Evolutionary conservation across 352 stramenopile species (phyloP), one percentile per base, ranked within the genome.

Genomic region (Globisporangium radiosum): DNA sequence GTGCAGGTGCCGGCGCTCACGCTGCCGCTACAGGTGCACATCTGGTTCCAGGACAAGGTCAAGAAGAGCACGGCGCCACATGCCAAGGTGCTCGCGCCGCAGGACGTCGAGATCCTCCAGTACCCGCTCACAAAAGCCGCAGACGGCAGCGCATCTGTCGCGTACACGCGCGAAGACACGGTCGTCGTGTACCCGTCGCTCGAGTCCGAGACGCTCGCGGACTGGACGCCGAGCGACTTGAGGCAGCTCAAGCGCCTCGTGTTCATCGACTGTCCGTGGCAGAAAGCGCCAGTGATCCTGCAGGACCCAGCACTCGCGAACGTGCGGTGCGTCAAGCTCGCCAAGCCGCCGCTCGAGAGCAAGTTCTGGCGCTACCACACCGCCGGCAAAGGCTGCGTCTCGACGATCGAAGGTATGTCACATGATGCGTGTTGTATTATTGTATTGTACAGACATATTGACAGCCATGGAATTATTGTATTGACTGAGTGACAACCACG

Each of bases 291-390:
- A 0, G 72, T 76, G n/a, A 90, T 95, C 48, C 63, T 87, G 54
- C 69, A 76, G 33, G 70, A 93, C 56, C 59, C 75, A 4, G 72
- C 70, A 39, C 70, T 95, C 13, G 60, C 60, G 4, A 59, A 76
- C 7, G 63, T 95, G 56, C 76, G 81, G 1, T 85, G 84, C 42
- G 79, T 95, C 15, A 95, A 93, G 57, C 76, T 95, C 5, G 83
- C 80, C 5, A 75, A 77, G 33, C 85, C 85, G 14, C 85, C 85
- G 2, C 67, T 79, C 1, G 75, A 95, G 54, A 93, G 83, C 76
- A 91, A 90, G 50, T 95, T 93, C 62, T 95, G 85, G 85, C 77
- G 85, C 44, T 95, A 95, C 64, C 85, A 95, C 65, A 82, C 88
- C 57, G 85, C 83, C 25, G 85, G 85, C 51, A 81, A 80, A 6